Evolutionary conservation across 805 yeast species (phyloP).

Genomic region (Candida adriatica): DNA sequence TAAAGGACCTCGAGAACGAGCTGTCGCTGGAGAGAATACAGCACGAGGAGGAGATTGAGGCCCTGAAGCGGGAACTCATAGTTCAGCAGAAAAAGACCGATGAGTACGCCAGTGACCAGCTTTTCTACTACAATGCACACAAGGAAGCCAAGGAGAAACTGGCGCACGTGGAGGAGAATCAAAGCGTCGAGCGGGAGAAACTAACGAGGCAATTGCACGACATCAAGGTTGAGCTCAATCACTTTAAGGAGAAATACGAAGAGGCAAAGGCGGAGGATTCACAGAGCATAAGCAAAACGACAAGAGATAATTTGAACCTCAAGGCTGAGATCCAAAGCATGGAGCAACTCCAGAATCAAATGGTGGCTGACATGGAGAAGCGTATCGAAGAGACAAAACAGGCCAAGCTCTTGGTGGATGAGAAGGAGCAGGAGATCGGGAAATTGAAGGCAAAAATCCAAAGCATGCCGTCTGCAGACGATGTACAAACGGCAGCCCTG

Average conservation of each 20-base stretch:
- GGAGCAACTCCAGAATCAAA: slow-evolving; percentile 4
- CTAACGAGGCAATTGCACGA: slow-evolving; percentile 13
- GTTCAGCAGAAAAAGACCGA: slow-evolving; percentile 14
- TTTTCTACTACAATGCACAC: slow-evolving; percentile 30
- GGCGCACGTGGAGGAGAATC: slow-evolving; percentile 20
- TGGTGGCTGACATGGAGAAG: slow-evolving; percentile 5
- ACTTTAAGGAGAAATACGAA: slow-evolving; percentile 7
- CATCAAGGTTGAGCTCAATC: slow-evolving; percentile 17
- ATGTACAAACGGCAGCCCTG: slow-evolving; percentile 2
- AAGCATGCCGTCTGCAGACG: slow-evolving; percentile 31
- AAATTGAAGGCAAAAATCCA: slow-evolving; percentile 1
- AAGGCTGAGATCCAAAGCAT: slow-evolving; percentile 4
- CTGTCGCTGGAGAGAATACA: slow-evolving; percentile 29
- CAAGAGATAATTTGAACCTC: slow-evolving; percentile 1
- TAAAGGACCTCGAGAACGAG: slow-evolving; percentile 31
- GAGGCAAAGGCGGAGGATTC: slow-evolving; percentile 2
- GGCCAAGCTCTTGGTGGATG: background rate
- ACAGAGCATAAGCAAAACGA: background rate
- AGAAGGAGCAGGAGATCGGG: slow-evolving; percentile 4
- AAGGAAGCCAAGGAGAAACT: slow-evolving; percentile 25
- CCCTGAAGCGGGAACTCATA: slow-evolving; percentile 23
- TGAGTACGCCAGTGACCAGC: slow-evolving; percentile 24
- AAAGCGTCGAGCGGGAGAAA: slow-evolving; percentile 18
- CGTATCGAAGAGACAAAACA: slow-evolving; percentile 2
- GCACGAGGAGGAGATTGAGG: slow-evolving; percentile 25